phyloP scores from a whole-genome alignment of 352 stramenopile genomes.

The Aphanomyces cochlioides region DNA sequence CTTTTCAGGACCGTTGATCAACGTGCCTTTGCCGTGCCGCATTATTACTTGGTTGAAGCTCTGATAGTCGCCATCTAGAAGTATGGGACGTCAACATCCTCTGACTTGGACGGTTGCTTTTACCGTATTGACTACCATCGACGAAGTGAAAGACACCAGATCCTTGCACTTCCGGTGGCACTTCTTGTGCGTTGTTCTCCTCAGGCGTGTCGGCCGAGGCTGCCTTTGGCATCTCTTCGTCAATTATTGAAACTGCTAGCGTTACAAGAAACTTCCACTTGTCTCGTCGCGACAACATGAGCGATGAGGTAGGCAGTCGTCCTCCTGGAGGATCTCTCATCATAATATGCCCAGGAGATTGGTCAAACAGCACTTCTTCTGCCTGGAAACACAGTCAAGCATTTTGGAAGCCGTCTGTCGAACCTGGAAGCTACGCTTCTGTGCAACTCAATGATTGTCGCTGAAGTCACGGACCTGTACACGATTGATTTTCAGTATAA shows the following conservation, averaged over 20 bases:
- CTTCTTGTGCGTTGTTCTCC: conserved; percentile 35
- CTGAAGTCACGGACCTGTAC: conserved; percentile 13
- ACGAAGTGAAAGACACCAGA: conserved; percentile 60
- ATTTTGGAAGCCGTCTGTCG: conserved; percentile 8
- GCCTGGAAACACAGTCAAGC: conserved; percentile 17
- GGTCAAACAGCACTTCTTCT: conserved; percentile 6
- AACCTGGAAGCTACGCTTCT: conserved; percentile 8
- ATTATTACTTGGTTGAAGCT: conserved; percentile 25
- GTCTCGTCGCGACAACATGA: background rate
- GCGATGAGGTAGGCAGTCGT: background rate
- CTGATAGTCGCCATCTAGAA: conserved; percentile 29
- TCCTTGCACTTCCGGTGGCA: conserved; percentile 36
- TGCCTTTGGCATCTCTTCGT: conserved; percentile 32
- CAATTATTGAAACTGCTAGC: background rate
- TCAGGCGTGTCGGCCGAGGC: conserved; percentile 32
- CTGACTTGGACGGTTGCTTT: background rate
- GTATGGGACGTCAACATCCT: background rate
- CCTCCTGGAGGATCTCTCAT: no score
- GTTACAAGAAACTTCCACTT: background rate
- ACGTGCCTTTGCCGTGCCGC: conserved; percentile 51
- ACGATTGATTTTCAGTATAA: conserved; percentile 23
- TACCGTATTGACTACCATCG: conserved; percentile 61
- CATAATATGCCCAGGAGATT: background rate
- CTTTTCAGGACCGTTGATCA: conserved; percentile 52
- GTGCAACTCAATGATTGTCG: background rate